A percentile compares a stretch with the other conserved stretches of the same genome.
Conservation (phyloP, 371 early-diverging fungal species). For the Mortierella sp. region DNA sequence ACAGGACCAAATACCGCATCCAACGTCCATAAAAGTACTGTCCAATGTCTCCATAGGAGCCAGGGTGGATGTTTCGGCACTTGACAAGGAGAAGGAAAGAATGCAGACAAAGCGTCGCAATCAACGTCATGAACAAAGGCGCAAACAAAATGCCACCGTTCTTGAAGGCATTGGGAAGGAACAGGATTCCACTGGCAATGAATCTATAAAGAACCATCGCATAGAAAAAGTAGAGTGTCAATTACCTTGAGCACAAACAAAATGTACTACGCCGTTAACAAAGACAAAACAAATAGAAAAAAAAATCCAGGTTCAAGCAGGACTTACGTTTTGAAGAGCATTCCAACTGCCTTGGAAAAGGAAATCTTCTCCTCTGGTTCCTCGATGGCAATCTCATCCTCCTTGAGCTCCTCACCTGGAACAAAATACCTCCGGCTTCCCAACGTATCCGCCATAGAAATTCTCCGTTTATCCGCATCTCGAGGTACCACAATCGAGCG, state of each 20-base stretch:
- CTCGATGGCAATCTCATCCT: constrained; percentile 38
- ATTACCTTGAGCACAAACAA: neutral
- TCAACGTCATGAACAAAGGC: constrained; percentile 65
- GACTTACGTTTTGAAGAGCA: constrained; percentile 51
- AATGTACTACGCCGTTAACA: neutral
- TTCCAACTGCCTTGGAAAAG: constrained; percentile 46
- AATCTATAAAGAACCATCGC: constrained; percentile 57
- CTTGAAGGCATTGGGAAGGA: constrained; percentile 83
- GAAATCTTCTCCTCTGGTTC: constrained; percentile 24
- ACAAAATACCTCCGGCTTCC: constrained; percentile 51
- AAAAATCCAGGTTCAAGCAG: neutral
- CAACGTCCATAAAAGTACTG: constrained; percentile 81
- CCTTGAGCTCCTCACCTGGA: constrained; percentile 60
- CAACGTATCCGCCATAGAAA: neutral
- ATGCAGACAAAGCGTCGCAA: constrained; percentile 74
- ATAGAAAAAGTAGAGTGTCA: constrained; percentile 1
- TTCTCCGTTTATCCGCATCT: neutral
- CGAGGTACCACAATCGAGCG: neutral
- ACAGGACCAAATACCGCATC: constrained; percentile 81
- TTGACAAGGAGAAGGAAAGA: constrained; percentile 75
- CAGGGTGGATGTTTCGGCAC: constrained; percentile 70
- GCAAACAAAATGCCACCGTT: constrained; percentile 84
- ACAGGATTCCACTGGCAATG: constrained; percentile 84
- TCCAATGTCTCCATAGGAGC: constrained; percentile 95
- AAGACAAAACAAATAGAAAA: constrained; percentile 2